These are phyloP conservation scores for Colletotrichum tamarilloi DNA, from an alignment of 2,329 filamentous ascomycete species.

Conservation along the genomic window DNA sequence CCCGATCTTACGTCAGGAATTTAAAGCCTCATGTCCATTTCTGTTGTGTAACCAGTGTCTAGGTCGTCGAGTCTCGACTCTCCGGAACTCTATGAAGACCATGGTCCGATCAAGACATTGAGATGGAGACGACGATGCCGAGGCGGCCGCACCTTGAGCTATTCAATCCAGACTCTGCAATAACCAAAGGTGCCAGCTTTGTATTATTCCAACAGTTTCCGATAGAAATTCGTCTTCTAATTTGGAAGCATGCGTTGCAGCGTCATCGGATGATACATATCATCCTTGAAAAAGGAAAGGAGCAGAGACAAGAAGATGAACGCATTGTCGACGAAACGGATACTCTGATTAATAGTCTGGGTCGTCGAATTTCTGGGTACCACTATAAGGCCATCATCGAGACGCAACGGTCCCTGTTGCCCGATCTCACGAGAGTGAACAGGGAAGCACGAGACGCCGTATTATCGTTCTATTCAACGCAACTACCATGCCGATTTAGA, in stretches of 20 bases:
- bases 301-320: not conserved
- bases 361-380: not conserved
- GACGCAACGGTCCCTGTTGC: not conserved
- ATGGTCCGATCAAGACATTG: not conserved
- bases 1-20: not conserved
- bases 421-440: not conserved
- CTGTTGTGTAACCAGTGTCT: not conserved
- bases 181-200: not conserved
- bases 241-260: slow-evolving; percentile 14
- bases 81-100: too few relatives aligned
- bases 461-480: slow-evolving; percentile 2
- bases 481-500: slow-evolving; percentile 8
- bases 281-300: not conserved
- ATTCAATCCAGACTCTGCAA: not conserved
- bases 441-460: slow-evolving; percentile 6
- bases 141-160: slow-evolving; percentile 24
- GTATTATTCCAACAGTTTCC: not conserved
- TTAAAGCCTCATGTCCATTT: not conserved
- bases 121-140: not conserved
- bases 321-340: not conserved
- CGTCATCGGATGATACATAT: slow-evolving; percentile 8
- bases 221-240: not conserved
- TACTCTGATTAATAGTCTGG: not conserved
- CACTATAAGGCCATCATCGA: slow-evolving; percentile 7
- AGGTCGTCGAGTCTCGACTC: not conserved